Conservation (phyloP, 2,329 filamentous ascomycete genomes). For the Nothophoma quercina region DNA sequence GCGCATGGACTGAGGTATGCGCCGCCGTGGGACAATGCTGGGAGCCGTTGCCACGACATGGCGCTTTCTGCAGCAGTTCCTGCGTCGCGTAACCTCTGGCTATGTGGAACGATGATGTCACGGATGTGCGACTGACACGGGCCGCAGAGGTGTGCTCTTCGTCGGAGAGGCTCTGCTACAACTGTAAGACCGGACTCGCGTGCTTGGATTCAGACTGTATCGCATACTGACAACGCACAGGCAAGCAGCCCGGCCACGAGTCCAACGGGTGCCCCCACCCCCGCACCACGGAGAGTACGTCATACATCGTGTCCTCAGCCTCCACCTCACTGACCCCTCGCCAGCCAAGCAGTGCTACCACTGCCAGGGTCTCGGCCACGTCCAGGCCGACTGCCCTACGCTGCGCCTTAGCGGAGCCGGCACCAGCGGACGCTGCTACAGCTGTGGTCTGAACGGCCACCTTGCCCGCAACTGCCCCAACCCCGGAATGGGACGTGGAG, state of each 20-base stretch:
- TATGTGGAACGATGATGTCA: slow-evolving; percentile 9
- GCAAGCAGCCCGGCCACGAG: slow-evolving; percentile 93
- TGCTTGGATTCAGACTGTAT: slow-evolving; percentile 11
- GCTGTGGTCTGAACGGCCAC: slow-evolving; percentile 91
- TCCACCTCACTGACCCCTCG: slow-evolving; percentile 4
- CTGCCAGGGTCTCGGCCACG: slow-evolving; percentile 97
- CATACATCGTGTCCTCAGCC: slow-evolving; percentile 7
- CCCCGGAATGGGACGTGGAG: slow-evolving; percentile 72
- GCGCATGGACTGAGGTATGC: slow-evolving; percentile 23
- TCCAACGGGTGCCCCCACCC: slow-evolving; percentile 97
- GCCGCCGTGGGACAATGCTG: slow-evolving; percentile 30
- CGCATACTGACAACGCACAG: slow-evolving; percentile 48
- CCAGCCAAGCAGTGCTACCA: slow-evolving; percentile 99
- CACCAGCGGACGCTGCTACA: slow-evolving; percentile 91
- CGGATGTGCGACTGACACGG: slow-evolving; percentile 31
- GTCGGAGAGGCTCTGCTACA: slow-evolving; percentile 98
- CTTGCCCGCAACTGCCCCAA: slow-evolving; percentile 88
- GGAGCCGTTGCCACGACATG: slow-evolving; percentile 24
- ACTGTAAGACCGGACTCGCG: slow-evolving; percentile 71
- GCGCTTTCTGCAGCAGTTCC: slow-evolving; percentile 13
- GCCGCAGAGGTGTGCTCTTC: slow-evolving; percentile 89
- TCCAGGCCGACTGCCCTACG: slow-evolving; percentile 98
- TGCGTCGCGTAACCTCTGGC: slow-evolving; percentile 30
- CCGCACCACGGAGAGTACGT: slow-evolving; percentile 87
- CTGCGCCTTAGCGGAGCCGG: slow-evolving; percentile 85